A percentile compares a stretch with the other conserved stretches of the same genome.
Evolutionary conservation across 1,139 yeast species (phyloP).

Genomic region (Pichia sp.): DNA sequence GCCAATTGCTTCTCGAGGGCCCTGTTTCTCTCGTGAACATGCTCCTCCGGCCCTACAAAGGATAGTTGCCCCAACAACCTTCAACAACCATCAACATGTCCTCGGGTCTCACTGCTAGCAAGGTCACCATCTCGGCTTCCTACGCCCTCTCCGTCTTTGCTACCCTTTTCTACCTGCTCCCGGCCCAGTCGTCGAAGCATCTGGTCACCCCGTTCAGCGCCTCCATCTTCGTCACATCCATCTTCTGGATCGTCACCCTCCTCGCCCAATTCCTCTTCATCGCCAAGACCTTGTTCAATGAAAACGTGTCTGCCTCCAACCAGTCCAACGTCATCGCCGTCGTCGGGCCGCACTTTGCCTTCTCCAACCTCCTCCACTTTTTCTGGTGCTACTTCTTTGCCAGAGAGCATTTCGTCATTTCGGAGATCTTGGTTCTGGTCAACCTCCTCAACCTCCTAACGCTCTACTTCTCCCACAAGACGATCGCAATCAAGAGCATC

Average conservation of each 20-base stretch:
- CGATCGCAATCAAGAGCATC: conserved; percentile 52
- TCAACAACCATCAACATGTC: conserved; percentile 9
- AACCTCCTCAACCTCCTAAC: conserved; percentile 57
- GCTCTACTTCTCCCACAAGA: conserved; percentile 57
- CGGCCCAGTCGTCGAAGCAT: conserved; percentile 31
- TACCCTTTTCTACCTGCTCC: conserved; percentile 47
- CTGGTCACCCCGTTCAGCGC: conserved; percentile 68
- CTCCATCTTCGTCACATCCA: conserved; percentile 46
- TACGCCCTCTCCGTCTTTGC: conserved; percentile 53
- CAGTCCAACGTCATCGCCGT: conserved; percentile 34
- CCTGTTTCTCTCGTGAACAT: too few species aligned
- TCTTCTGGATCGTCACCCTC: conserved; percentile 57
- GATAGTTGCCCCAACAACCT: too few species aligned
- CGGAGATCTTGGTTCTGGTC: conserved; percentile 53
- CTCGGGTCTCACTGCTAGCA: conserved; percentile 34
- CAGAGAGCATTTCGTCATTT: conserved; percentile 47
- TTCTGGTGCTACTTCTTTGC: conserved; percentile 62
- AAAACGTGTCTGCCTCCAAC: conserved; percentile 28
- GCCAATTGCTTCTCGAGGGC: too few species aligned
- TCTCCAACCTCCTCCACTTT: conserved; percentile 57
- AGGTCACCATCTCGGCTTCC: conserved; percentile 47
- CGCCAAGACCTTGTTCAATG: conserved; percentile 46
- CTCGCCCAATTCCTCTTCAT: conserved; percentile 53
- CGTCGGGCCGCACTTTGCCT: conserved; percentile 59
- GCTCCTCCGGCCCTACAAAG: too few species aligned